These are phyloP conservation scores for Hypoxylon lenormandii DNA, from an alignment of 495 filamentous ascomycete species.

Conservation along the genomic window DNA sequence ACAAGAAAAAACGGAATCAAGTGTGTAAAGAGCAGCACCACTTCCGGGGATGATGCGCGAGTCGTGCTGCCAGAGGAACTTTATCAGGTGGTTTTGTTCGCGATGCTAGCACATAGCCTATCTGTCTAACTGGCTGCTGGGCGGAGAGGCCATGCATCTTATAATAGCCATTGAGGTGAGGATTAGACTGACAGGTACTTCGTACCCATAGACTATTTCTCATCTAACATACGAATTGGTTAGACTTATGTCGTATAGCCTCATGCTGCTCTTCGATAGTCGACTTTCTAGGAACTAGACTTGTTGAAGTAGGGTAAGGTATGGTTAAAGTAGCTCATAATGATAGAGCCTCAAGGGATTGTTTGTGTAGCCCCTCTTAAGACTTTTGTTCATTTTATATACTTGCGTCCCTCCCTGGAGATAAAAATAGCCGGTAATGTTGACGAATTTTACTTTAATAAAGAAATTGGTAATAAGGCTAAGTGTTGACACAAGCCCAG, in stretches of 20 bases:
- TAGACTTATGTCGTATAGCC: conserved; percentile 20
- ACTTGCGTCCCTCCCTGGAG: not conserved
- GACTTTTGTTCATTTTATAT: not conserved
- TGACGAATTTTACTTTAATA: conserved; percentile 1
- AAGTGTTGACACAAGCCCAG: not conserved
- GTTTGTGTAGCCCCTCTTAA: not conserved
- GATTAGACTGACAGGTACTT: not conserved
- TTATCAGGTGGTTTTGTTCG: not conserved
- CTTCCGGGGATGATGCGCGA: conserved; percentile 18
- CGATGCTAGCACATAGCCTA: conserved; percentile 20
- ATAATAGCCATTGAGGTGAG: conserved; percentile 30
- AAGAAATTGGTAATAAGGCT: conserved; percentile 3
- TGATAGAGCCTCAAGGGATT: conserved; percentile 26
- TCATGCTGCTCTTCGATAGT: conserved; percentile 13
- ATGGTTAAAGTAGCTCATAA: too few species aligned
- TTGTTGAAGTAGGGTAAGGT: not conserved
- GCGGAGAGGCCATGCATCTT: conserved; percentile 2
- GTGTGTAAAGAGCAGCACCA: not conserved
- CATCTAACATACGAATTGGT: conserved; percentile 6
- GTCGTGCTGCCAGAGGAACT: not conserved
- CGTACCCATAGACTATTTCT: conserved; percentile 8
- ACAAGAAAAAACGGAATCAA: conserved; percentile 4
- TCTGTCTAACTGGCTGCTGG: not conserved
- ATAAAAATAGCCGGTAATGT: conserved; percentile 18
- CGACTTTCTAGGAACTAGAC: conserved; percentile 1